Percentiles rank a stretch among this genome's conserved stretches.
Evolutionary conservation across 2,329 filamentous ascomycete genomes (phyloP).

Genomic region (Trematosphaeria pertusa): DNA sequence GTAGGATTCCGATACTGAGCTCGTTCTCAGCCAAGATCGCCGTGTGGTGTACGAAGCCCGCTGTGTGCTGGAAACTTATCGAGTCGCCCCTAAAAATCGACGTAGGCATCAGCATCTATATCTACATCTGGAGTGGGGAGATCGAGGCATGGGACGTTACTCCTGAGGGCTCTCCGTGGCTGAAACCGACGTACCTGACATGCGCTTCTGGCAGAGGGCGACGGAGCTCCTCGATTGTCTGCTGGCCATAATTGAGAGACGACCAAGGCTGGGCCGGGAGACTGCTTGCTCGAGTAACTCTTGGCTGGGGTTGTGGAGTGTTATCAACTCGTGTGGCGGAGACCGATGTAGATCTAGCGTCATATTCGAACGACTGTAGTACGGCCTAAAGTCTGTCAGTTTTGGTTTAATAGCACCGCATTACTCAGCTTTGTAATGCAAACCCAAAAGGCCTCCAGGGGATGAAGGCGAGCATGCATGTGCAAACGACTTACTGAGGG

Average conservation of each 20-base stretch:
- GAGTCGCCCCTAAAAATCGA: constrained; percentile 16
- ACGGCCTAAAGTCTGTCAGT: no score
- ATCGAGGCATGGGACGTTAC: no score
- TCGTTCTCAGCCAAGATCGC: constrained; percentile 40
- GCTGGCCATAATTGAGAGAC: constrained; percentile 16
- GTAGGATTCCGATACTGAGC: constrained; percentile 30
- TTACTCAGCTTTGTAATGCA: no score
- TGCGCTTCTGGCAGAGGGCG: constrained; percentile 20
- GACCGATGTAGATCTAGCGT: not conserved
- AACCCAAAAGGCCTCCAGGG: no score
- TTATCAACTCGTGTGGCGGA: constrained; percentile 1
- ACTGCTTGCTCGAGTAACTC: constrained; percentile 20
- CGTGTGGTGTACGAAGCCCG: constrained; percentile 32
- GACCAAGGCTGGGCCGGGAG: constrained; percentile 22
- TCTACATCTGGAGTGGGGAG: no score
- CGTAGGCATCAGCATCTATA: no score
- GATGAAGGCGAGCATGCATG: no score
- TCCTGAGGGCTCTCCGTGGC: no score
- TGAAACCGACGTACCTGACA: no score
- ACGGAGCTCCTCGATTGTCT: constrained; percentile 23
- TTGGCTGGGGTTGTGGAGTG: constrained; percentile 1
- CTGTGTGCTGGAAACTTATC: constrained; percentile 16
- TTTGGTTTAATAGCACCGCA: no score
- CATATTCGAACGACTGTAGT: constrained; percentile 6
- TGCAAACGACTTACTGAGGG: no score